Base-by-base conservation (phyloP, 768 basidiomycete species). In the Tricholoma terreum region DNA sequence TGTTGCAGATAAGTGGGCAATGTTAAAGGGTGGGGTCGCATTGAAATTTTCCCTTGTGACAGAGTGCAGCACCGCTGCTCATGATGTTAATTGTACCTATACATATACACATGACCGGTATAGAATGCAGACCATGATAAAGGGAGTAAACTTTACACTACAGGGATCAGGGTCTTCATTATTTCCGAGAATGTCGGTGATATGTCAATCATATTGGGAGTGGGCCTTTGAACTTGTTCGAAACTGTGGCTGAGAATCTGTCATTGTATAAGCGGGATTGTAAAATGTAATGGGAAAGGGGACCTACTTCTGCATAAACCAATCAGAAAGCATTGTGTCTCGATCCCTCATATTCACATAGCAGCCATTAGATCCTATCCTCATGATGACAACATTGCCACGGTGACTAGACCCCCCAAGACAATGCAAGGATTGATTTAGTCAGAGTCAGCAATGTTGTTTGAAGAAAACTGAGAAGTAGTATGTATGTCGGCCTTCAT, bases 241-340 rank as follows among this genome's bases (percentile, higher is more conserved):
- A 22, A 22, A 43, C 8, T 43, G 21, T 43, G 10, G 17, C 21
- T 8, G 17, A 42, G 17, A 19, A 19, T 19, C 40, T 42, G 10
- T 14, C 19, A 49, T 35, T 34, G 50, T 52, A 52, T 52, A 22
- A 52, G 33, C 38, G 19, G 9, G 33, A 15, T 17, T 17, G 38
- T 22, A 24, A 52, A 30, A 27, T 10, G 21, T 17, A 11, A 21
- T 33, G 12, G 17, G 27, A 52, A 21, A 52, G 3, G 5, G 12
- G 22, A 33, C 51, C 40, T 36, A 52, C 51, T 35, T 36, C 35
- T 36, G 35, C 24, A 52, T 36, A 52, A 42, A 36, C 51, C 51
- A 52, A 22, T 52, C 51, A 36, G 40, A 42, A 36, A 52, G 40
- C 9, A 52, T 52, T 17, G 51, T 52, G 35, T 52, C 51, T 36